These are phyloP conservation scores for Calonectria leucothoes DNA, from an alignment of 2,329 filamentous ascomycete genomes.

Conservation along the genomic window DNA sequence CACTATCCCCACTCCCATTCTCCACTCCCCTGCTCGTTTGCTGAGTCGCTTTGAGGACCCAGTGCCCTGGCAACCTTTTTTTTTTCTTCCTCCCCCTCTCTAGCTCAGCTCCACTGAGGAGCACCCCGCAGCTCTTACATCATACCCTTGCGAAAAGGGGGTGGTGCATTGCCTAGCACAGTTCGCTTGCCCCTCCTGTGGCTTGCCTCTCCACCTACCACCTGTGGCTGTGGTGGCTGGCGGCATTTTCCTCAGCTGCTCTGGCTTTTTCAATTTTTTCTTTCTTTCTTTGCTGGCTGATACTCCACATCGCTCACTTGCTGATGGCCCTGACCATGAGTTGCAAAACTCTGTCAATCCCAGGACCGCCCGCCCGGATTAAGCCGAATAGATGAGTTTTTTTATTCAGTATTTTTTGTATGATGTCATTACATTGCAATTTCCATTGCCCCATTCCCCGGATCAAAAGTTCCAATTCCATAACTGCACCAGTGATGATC, in stretches of 20 bases:
- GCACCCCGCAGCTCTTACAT: conserved; percentile 27
- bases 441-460: too few species aligned
- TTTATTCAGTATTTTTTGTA: background rate
- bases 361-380: background rate
- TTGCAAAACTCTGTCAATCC: background rate
- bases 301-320: background rate
- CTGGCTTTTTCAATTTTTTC: background rate
- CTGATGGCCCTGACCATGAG: background rate
- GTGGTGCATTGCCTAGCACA: background rate
- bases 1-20: background rate
- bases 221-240: conserved; percentile 22
- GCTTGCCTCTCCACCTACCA: background rate
- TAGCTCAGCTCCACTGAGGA: background rate
- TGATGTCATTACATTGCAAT: too few species aligned
- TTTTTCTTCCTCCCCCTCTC: background rate
- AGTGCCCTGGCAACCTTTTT: conserved; percentile 17
- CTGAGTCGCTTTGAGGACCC: conserved; percentile 1
- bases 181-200: conserved; percentile 8
- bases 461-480: background rate
- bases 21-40: background rate
- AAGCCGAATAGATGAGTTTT: background rate
- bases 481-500: background rate
- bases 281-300: too few species aligned
- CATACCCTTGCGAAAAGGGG: conserved; percentile 14
- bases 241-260: background rate